Conservation (phyloP, 2,329 filamentous ascomycete genomes). For the Gnomoniopsis sp. region DNA sequence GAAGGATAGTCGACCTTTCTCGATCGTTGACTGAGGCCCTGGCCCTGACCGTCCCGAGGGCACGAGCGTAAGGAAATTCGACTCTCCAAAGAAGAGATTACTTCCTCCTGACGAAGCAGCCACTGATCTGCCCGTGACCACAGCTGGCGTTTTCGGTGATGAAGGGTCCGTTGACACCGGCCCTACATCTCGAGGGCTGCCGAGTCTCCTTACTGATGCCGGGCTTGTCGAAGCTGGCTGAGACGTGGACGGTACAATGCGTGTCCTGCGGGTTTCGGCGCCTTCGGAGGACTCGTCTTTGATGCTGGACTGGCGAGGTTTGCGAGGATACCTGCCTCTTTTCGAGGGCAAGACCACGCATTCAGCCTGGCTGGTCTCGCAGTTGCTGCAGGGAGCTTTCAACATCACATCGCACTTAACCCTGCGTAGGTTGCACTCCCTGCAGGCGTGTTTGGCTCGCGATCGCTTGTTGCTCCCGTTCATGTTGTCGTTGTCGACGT, state of each 20-base stretch:
- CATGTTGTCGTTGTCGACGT: constrained; percentile 1
- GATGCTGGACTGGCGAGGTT: constrained; percentile 3
- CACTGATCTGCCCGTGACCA: constrained; percentile 1
- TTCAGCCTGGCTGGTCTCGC: constrained; percentile 12
- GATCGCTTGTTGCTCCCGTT: constrained; percentile 14
- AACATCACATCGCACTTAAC: constrained; percentile 22
- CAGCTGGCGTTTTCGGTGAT: neutral
- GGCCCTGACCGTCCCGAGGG: constrained; percentile 7
- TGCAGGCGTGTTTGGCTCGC: constrained; percentile 23
- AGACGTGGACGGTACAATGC: neutral
- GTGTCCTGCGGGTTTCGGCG: neutral
- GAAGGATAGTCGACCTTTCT: constrained; percentile 19
- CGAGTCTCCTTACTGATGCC: neutral
- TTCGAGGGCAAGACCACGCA: constrained; percentile 20
- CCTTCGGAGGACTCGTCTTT: constrained; percentile 2
- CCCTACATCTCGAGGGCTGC: neutral
- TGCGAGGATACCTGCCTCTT: constrained; percentile 21
- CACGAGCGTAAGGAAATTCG: constrained; percentile 35
- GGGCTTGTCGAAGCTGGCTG: neutral
- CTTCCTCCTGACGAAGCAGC: constrained; percentile 23
- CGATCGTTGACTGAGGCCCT: neutral
- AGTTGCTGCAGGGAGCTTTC: constrained; percentile 21
- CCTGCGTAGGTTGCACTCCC: constrained; percentile 21
- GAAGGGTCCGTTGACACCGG: neutral
- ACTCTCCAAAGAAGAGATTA: constrained; percentile 35